Base-by-base conservation (phyloP, 345 rosid species). In the Eucalyptus sp. region DNA sequence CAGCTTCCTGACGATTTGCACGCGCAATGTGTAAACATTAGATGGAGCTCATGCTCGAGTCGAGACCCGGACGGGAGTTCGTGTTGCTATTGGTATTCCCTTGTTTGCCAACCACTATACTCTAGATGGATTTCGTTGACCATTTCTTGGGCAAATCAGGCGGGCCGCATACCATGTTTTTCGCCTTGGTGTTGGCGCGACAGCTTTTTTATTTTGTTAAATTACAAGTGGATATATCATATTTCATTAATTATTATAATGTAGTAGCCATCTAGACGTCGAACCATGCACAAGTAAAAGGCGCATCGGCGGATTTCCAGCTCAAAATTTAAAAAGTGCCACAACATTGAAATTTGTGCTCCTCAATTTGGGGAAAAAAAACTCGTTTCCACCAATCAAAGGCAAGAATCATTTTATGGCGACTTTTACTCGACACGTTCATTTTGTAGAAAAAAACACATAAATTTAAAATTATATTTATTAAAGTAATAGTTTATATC, bases 51-150 rank as follows among this genome's bases (percentile, higher is more conserved):
- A 15, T 20, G 83, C 27, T 20, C 27, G 0, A 41, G 83, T 20
- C 2, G 27, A 41, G 83, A 41, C 29, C 0, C 5, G 5, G 29
- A 0, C 4, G 46, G 18, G 81, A 37, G 27, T 43, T n/a, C 13
- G 6, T 37, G 81, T 52, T 10, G 48, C 25, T 20, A 10, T 76
- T 41, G 84, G 6, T 7, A 22, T 76, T 41, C 44, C 48, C 43
- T 76, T 20, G 46, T 76, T 76, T 41, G 29, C 84, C 29, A 24
- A 22, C 84, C 84, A 76, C 27, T 76, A 10, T 10, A 5, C 84
- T 76, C 83, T 76, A 76, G 84, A 41, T 20, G 84, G 84, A 76
- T 76, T 76, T 76, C 48, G 6, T 76, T 76, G 84, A 76, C 84
- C 84, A 41, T 41, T 41, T 20, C 14, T 29, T 6, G 48, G 48